phyloP scores from a whole-genome alignment of 139 green algal genomes.

The Chlamydomonas schloesseri region DNA sequence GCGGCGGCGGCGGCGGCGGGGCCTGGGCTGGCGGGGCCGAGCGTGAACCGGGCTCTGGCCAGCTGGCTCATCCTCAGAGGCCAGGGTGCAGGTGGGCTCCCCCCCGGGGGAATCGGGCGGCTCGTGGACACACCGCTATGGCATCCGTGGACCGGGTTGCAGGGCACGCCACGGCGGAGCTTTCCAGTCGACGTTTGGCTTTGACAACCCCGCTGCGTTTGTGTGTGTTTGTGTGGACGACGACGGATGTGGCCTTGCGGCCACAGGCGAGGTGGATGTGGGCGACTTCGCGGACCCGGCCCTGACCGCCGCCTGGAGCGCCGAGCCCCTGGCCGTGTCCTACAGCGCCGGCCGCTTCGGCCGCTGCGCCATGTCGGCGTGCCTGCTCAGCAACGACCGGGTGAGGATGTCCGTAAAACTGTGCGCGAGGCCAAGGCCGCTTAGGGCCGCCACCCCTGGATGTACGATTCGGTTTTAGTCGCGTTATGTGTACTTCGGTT shows the following conservation, averaged over 20 bases:
- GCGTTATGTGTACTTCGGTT: no score
- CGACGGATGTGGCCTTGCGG: no score
- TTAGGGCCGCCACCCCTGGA: no score
- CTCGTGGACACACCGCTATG: no score
- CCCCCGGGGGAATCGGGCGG: no score
- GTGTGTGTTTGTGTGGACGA: no score
- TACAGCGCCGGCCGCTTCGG: constrained; percentile 50
- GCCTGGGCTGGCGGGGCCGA: not conserved
- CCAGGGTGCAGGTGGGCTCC: constrained; percentile 50
- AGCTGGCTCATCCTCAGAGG: constrained; percentile 74
- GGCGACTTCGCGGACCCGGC: constrained; percentile 66
- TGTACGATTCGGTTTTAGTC: no score
- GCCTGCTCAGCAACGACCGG: constrained; percentile 78
- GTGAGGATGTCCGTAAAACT: not conserved
- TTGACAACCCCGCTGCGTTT: no score
- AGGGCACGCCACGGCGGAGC: no score
- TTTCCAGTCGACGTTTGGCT: no score
- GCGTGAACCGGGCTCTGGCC: constrained; percentile 58
- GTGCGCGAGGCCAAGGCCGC: no score
- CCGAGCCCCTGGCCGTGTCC: constrained; percentile 67
- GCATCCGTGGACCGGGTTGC: no score
- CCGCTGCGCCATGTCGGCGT: constrained; percentile 68
- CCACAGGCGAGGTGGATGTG: constrained; percentile 52
- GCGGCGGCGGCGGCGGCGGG: not conserved
- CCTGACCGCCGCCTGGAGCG: constrained; percentile 46